phyloP scores from a whole-genome alignment of 1,139 yeast species.

The Scheffersomyces lignicola region DNA sequence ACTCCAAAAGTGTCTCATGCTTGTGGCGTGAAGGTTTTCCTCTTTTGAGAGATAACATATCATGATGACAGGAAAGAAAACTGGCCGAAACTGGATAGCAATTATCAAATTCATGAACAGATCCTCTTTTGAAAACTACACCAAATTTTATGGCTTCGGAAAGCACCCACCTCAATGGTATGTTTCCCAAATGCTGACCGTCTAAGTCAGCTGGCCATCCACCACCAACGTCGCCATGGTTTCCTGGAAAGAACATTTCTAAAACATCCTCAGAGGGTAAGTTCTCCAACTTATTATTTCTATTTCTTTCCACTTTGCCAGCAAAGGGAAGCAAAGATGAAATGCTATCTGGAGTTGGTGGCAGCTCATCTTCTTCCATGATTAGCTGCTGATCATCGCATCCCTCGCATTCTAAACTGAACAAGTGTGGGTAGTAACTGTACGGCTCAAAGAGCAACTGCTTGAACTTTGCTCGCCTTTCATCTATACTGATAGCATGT shows the following conservation, averaged over 20 bases:
- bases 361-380: not conserved
- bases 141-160: conserved; percentile 53
- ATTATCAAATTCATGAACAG: conserved; percentile 38
- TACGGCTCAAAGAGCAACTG: conserved; percentile 51
- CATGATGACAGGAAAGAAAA: conserved; percentile 49
- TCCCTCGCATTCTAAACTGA: conserved; percentile 20
- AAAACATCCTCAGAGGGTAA: conserved; percentile 13
- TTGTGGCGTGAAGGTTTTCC: conserved; percentile 5
- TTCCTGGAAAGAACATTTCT: conserved; percentile 67
- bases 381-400: conserved; percentile 2
- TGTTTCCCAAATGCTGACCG: conserved; percentile 28
- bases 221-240: conserved; percentile 68
- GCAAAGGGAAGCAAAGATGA: not conserved
- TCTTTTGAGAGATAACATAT: conserved; percentile 28
- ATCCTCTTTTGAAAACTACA: conserved; percentile 39
- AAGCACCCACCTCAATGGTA: conserved; percentile 61
- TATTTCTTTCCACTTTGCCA: conserved; percentile 2
- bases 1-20: conserved; percentile 1
- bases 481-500: conserved; percentile 67
- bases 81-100: conserved; percentile 37
- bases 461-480: conserved; percentile 60
- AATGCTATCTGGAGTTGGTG: not conserved
- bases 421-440: conserved; percentile 32
- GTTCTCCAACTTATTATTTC: conserved; percentile 1
- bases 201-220: conserved; percentile 50